Percentiles rank a stretch among this genome's conserved stretches.
These are phyloP conservation scores for Aspergillus incahuasiensis DNA, from an alignment of 495 filamentous ascomycete species.

Conservation along the genomic window DNA sequence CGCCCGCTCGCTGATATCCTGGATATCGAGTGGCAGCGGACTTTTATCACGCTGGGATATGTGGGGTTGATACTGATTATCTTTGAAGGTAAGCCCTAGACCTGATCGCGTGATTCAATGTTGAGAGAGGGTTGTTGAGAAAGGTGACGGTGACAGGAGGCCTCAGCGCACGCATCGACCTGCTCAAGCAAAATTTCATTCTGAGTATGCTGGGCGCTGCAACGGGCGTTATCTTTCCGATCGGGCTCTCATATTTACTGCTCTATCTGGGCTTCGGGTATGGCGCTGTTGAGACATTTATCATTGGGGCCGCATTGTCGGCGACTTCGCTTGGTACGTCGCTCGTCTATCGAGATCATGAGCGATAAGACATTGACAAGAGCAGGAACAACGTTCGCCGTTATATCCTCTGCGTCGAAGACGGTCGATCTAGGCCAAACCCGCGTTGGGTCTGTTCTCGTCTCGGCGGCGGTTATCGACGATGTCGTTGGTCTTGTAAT, in stretches of 20 bases:
- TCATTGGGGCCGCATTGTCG: slow-evolving; percentile 31
- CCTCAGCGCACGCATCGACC: slow-evolving; percentile 27
- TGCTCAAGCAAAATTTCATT: slow-evolving; percentile 30
- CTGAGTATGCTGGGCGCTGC: slow-evolving; percentile 29
- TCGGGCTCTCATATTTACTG: slow-evolving; percentile 29
- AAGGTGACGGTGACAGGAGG: slow-evolving; percentile 28
- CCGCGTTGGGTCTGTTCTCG: slow-evolving; percentile 29
- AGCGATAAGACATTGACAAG: not conserved
- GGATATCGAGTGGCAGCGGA: slow-evolving; percentile 26
- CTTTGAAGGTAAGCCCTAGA: slow-evolving; percentile 25
- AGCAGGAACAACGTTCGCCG: slow-evolving; percentile 32
- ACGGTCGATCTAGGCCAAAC: slow-evolving; percentile 28
- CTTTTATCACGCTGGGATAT: slow-evolving; percentile 31
- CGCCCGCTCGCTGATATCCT: slow-evolving; percentile 31
- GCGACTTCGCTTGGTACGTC: slow-evolving; percentile 30
- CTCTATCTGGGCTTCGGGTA: slow-evolving; percentile 31
- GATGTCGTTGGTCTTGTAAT: slow-evolving; percentile 77
- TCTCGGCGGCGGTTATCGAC: slow-evolving; percentile 72
- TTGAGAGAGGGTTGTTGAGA: not conserved
- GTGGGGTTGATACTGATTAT: slow-evolving; percentile 36
- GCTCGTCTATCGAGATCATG: not conserved
- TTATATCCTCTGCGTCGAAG: slow-evolving; percentile 26
- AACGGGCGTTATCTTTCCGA: slow-evolving; percentile 32
- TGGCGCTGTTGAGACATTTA: slow-evolving; percentile 34
- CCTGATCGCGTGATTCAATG: no score